A percentile compares a stretch with the other conserved stretches of the same genome.
phyloP scores from a whole-genome alignment of 2,329 filamentous ascomycete genomes.

The Pyrenochaeta sp. region DNA sequence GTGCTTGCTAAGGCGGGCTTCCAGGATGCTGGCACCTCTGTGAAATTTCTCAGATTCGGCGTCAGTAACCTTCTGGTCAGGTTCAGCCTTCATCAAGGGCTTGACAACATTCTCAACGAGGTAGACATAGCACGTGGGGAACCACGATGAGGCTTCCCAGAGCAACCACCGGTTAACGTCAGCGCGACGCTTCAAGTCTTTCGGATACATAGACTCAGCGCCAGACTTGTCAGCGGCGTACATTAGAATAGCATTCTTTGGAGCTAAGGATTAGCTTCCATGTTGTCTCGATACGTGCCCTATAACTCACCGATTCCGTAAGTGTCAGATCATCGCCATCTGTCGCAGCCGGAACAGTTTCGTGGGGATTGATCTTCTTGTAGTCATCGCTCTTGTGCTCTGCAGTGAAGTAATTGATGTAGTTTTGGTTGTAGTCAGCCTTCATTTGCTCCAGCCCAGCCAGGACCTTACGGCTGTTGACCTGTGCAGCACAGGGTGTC shows the following conservation, averaged over 20 bases:
- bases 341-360: constrained; percentile 51
- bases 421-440: constrained; percentile 47
- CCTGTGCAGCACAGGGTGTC: constrained; percentile 32
- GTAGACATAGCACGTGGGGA: constrained; percentile 52
- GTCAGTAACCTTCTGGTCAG: constrained; percentile 41
- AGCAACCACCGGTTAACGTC: constrained; percentile 54
- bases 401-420: constrained; percentile 52
- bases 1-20: constrained; percentile 47
- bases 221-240: constrained; percentile 50
- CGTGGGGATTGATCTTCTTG: constrained; percentile 49
- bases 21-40: constrained; percentile 48
- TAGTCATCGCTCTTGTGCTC: constrained; percentile 50
- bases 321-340: constrained; percentile 49
- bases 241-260: constrained; percentile 51
- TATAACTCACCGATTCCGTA: constrained; percentile 44
- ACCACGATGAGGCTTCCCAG: constrained; percentile 55
- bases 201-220: constrained; percentile 47
- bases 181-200: constrained; percentile 51
- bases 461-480: constrained; percentile 55
- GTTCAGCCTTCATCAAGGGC: constrained; percentile 47
- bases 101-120: constrained; percentile 54
- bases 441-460: constrained; percentile 51
- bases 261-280: background rate
- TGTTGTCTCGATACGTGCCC: background rate
- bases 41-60: constrained; percentile 44